Base-by-base conservation (phyloP, 495 filamentous ascomycete species). In the Mytilinidion resinicola region DNA sequence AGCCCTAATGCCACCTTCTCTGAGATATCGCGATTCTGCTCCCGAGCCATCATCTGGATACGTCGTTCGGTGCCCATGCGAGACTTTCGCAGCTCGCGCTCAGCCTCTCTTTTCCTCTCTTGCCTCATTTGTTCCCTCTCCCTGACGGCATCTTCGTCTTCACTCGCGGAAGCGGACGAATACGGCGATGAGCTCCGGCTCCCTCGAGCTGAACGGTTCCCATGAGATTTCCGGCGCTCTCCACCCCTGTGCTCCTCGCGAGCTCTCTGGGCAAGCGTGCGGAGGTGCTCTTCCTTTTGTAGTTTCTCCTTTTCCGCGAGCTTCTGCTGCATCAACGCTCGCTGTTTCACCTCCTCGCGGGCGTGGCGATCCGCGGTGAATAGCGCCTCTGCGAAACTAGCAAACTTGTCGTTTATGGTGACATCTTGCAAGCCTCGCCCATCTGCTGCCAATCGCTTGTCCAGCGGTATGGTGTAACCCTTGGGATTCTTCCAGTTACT, bases 401-500 rank as follows among this genome's bases (percentile, higher is more conserved):
- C 91, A 67, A 97, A 97, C 67, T 97, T 99, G 76, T 99, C 93
- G 73, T 97, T 99, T 69, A 99, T 97, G 20, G 90, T 86, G 36
- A 96, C 88, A 73, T 99, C 93, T 70, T 95, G 89, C 63, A 97
- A 73, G 8, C 89, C 89, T 66, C 95, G 82, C 1, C 93, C 93
- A 74, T 96, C 91, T 1, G 93, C 91, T n/a, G 93, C 93, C 61
- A 99, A 74, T 69, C 93, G 87, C 77, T 97, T 99, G 68, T 97
- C 95, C 20, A 99, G 74, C 3, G 93, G 90, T 2, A 99, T 90
- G 0, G 93, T 99, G 65, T 96, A 99, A 67, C 93, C 93, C 74
- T 96, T 96, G 0, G 92, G 89, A 67, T 99, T 99, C 81, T 99
- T 99, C 93, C 93, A 99, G 70, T 96, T 96, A 14, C 89, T 95